phyloP scores from a whole-genome alignment of 768 basidiomycete species.

The Mrakia hoshinonis region DNA sequence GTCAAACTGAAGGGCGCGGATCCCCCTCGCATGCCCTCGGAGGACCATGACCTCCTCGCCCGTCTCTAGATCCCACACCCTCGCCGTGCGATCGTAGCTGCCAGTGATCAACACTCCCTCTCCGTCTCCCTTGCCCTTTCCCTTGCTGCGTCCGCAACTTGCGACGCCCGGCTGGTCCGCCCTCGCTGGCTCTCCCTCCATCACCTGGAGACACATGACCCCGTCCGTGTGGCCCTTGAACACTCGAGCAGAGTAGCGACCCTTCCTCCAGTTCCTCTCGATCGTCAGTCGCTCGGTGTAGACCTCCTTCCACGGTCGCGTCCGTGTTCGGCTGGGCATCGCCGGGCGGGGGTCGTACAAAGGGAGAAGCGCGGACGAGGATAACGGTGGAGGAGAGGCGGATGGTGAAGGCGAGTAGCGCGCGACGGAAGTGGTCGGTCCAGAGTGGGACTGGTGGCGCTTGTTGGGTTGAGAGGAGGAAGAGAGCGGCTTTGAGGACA shows the following conservation, averaged over 20 bases:
- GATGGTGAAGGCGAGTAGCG: slow-evolving; percentile 6
- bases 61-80: slow-evolving; percentile 94
- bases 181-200: slow-evolving; percentile 22
- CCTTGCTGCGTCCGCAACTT: slow-evolving; percentile 3
- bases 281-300: slow-evolving; percentile 95
- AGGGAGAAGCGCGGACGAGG: slow-evolving; percentile 7
- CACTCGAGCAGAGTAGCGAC: slow-evolving; percentile 72
- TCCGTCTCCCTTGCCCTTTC: background rate
- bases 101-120: slow-evolving; percentile 77
- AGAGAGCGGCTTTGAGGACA: background rate
- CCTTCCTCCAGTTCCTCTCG: slow-evolving; percentile 94
- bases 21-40: slow-evolving; percentile 81
- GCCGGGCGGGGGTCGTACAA: background rate
- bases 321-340: slow-evolving; percentile 37
- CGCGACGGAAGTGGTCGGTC: background rate
- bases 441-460: background rate
- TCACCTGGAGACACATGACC: slow-evolving; percentile 81
- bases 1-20: slow-evolving; percentile 90
- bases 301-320: slow-evolving; percentile 95
- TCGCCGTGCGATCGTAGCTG: slow-evolving; percentile 86
- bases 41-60: slow-evolving; percentile 70
- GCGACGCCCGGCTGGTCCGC: background rate
- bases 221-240: slow-evolving; percentile 90
- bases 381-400: background rate
- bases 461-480: background rate